A percentile compares a stretch with the other conserved stretches of the same genome.
These are phyloP conservation scores for Apiospora arundinis DNA, from an alignment of 2,329 filamentous ascomycete species.

Conservation along the genomic window DNA sequence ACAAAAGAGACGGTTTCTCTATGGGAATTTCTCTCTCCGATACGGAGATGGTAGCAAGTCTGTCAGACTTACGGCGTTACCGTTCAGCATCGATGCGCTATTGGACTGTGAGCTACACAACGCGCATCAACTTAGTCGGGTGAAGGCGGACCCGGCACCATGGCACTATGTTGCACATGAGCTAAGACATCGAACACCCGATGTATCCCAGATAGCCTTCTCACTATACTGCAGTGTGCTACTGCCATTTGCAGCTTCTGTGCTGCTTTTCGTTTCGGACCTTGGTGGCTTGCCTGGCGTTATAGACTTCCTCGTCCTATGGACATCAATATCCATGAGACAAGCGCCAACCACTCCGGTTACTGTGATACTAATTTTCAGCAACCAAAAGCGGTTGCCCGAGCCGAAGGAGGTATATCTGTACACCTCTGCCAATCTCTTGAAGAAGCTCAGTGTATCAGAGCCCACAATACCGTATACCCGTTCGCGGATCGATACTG, in stretches of 20 bases:
- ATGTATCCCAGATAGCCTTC: not conserved
- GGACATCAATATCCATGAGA: constrained; percentile 3
- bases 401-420: constrained; percentile 9
- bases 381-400: constrained; percentile 1
- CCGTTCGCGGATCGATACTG: not conserved
- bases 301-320: constrained; percentile 4
- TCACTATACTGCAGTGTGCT: not conserved
- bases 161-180: not conserved
- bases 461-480: constrained; percentile 4
- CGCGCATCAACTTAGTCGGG: not conserved
- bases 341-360: not conserved
- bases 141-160: constrained; percentile 5
- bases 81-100: constrained; percentile 3
- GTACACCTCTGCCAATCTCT: constrained; percentile 10
- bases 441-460: not conserved
- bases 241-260: not conserved
- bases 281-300: not conserved
- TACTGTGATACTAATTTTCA: not conserved
- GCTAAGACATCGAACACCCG: not conserved
- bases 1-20: constrained; percentile 3
- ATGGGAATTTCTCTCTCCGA: not conserved
- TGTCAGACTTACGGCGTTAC: not conserved
- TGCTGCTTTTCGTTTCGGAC: constrained; percentile 5
- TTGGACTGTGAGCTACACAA: constrained; percentile 2
- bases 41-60: constrained; percentile 1